Evolutionary conservation across 2,329 filamentous ascomycete species (phyloP).

Genomic region (Emydomyces testavorans): DNA sequence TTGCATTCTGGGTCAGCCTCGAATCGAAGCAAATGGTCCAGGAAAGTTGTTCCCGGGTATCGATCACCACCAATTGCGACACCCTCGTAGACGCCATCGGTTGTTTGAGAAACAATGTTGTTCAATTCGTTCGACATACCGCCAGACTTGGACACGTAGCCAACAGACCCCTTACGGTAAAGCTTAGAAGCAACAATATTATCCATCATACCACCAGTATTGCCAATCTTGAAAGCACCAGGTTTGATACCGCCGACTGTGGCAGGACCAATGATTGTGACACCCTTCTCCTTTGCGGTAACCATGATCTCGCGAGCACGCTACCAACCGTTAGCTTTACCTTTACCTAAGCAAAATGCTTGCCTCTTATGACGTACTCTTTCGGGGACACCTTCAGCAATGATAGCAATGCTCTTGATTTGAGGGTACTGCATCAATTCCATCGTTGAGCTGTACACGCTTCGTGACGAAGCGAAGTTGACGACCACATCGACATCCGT

Average conservation of each 20-base stretch:
- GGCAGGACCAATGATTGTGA: conserved; percentile 96
- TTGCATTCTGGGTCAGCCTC: conserved; percentile 96
- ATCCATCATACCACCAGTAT: conserved; percentile 99
- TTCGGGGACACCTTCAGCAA: conserved; percentile 97
- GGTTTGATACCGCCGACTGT: conserved; percentile 99
- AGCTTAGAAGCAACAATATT: conserved; percentile 99
- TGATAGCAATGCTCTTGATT: conserved; percentile 98
- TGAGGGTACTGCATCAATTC: conserved; percentile 95
- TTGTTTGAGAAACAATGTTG: conserved; percentile 96
- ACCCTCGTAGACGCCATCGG: conserved; percentile 97
- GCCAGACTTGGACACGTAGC: conserved; percentile 98
- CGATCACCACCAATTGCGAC: conserved; percentile 98
- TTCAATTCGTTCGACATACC: conserved; percentile 99
- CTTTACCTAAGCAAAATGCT: not conserved
- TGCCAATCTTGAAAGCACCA: conserved; percentile 98
- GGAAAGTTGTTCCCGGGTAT: conserved; percentile 98
- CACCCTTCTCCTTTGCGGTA: conserved; percentile 93
- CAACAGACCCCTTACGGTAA: conserved; percentile 96
- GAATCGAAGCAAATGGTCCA: conserved; percentile 94
- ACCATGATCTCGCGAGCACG: conserved; percentile 96
- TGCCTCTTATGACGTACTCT: conserved; percentile 48
- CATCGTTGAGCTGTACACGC: conserved; percentile 97
- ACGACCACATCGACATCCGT: conserved; percentile 93
- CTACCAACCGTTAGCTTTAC: conserved; percentile 33
- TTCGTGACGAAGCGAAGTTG: conserved; percentile 98